Conservation (phyloP, 164 flowering plant genomes). For the Nymphaea colorata region DNA sequence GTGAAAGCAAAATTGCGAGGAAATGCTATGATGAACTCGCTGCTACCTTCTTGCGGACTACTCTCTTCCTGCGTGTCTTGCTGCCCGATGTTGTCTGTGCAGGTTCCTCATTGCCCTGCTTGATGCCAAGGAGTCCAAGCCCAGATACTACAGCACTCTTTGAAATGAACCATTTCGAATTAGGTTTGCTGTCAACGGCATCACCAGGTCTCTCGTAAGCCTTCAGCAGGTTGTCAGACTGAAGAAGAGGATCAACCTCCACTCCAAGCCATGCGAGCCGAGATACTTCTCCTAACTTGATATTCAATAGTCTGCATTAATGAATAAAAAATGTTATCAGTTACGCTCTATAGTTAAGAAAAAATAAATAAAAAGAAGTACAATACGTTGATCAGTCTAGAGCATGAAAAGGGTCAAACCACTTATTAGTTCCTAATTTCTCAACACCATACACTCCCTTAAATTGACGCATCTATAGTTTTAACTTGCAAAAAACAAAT, state of each 20-base stretch:
- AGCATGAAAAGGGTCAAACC: too few species aligned
- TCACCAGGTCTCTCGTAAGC: slow-evolving; percentile 60
- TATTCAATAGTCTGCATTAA: slow-evolving; percentile 56
- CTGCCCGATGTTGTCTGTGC: slow-evolving; percentile 38
- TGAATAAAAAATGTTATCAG: background rate
- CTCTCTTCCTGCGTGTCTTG: slow-evolving; percentile 72
- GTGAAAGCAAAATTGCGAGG: background rate
- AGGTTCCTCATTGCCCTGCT: slow-evolving; percentile 36
- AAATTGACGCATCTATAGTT: too few species aligned
- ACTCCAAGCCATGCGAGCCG: slow-evolving; percentile 86
- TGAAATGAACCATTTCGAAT: slow-evolving; percentile 82
- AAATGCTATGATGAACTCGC: slow-evolving; percentile 19
- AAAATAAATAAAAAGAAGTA: background rate
- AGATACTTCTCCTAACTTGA: slow-evolving; percentile 71
- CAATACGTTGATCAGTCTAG: background rate
- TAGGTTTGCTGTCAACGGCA: slow-evolving; percentile 15
- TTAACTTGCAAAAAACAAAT: too few species aligned
- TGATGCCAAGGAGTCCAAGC: slow-evolving; percentile 73
- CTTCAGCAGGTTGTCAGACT: slow-evolving; percentile 55
- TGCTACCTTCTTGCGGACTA: slow-evolving; percentile 61
- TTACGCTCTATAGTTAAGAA: too few species aligned
- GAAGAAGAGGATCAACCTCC: slow-evolving; percentile 68
- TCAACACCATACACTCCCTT: too few species aligned
- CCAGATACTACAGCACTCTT: slow-evolving; percentile 74
- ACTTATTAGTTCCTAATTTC: too few species aligned